Evolutionary conservation across 2,329 filamentous ascomycete species (phyloP).

Genomic region (Aspergillus sp.): DNA sequence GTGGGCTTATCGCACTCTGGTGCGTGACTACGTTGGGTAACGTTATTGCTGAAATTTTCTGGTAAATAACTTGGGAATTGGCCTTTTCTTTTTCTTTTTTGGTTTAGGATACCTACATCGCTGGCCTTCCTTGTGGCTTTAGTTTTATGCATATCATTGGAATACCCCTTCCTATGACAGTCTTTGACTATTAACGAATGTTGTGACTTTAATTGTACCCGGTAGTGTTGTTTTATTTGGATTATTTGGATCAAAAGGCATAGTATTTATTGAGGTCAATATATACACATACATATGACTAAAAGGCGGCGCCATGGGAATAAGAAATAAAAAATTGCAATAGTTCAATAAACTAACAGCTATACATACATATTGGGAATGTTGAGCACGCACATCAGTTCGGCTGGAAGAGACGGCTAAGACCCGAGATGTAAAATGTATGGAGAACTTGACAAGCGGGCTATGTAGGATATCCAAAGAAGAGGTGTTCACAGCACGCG

Average conservation of each 20-base stretch:
- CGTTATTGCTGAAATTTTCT: conserved; percentile 69
- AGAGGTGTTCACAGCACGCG: conserved; percentile 55
- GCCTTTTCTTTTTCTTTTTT: neutral
- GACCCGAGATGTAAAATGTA: neutral
- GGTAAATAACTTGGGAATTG: conserved; percentile 11
- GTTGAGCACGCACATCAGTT: neutral
- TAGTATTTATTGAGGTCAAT: neutral
- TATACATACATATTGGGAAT: neutral
- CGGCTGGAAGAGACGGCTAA: neutral
- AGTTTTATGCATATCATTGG: neutral
- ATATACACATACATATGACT: neutral
- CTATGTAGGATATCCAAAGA: neutral
- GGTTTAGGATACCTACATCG: neutral
- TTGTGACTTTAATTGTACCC: neutral
- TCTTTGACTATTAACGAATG: neutral
- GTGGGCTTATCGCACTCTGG: conserved; percentile 79
- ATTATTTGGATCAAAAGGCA: neutral
- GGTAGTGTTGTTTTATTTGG: neutral
- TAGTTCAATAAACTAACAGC: neutral
- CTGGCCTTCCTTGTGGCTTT: neutral
- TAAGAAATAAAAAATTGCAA: neutral
- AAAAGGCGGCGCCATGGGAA: neutral
- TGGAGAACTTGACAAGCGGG: neutral
- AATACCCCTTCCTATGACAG: neutral
- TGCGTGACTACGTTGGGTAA: conserved; percentile 75